Evolutionary conservation across 2,329 filamentous ascomycete genomes (phyloP).

Genomic region (Coleophoma eucalyptorum): DNA sequence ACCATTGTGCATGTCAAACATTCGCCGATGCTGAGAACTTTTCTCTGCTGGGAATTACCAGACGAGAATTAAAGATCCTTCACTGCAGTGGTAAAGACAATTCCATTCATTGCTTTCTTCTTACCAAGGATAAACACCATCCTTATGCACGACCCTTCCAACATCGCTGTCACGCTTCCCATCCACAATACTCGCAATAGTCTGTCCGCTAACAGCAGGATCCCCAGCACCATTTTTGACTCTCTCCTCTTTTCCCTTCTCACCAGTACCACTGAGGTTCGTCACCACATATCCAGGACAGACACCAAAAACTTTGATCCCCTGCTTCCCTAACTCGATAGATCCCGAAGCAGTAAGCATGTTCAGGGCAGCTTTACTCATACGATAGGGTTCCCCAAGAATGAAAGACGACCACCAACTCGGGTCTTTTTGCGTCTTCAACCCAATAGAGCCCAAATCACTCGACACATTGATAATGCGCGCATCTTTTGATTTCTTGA

Average conservation of each 20-base stretch:
- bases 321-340: conserved; percentile 4
- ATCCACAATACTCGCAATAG: conserved; percentile 20
- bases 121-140: conserved; percentile 24
- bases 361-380: conserved; percentile 19
- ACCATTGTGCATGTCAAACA: too few species aligned
- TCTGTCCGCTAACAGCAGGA: conserved; percentile 19
- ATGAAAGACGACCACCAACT: conserved; percentile 1
- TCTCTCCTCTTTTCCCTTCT: conserved; percentile 8
- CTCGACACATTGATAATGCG: conserved; percentile 14
- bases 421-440: conserved; percentile 7
- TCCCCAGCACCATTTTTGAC: conserved; percentile 9
- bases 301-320: conserved; percentile 23
- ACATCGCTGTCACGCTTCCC: conserved; percentile 26
- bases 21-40: too few species aligned
- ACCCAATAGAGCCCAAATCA: conserved; percentile 11
- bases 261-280: conserved; percentile 19
- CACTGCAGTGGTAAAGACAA: too few species aligned
- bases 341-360: conserved; percentile 13
- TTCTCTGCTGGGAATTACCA: too few species aligned
- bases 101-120: not conserved
- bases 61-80: too few species aligned
- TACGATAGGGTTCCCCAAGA: conserved; percentile 6
- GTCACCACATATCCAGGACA: conserved; percentile 32
- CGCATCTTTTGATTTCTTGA: conserved; percentile 9
- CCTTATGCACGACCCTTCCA: conserved; percentile 24